phyloP scores from a whole-genome alignment of 352 stramenopile genomes.

The Phytophthora tentaculata region DNA sequence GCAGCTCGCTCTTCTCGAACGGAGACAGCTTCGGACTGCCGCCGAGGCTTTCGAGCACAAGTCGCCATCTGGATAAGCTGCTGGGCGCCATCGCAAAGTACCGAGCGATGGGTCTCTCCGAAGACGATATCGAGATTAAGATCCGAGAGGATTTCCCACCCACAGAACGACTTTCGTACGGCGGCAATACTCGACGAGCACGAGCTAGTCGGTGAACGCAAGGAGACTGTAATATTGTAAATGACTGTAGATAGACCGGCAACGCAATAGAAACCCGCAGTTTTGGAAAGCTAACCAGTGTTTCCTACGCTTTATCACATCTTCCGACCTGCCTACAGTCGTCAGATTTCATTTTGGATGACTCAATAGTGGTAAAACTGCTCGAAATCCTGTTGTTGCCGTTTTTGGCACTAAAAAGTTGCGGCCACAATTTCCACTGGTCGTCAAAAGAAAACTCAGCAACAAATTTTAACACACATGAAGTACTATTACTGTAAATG shows the following conservation, averaged over 20 bases:
- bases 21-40: slow-evolving; percentile 63
- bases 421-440: neutral
- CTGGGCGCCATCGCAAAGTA: slow-evolving; percentile 72
- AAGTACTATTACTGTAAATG: slow-evolving; percentile 42
- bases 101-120: slow-evolving; percentile 53
- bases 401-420: neutral
- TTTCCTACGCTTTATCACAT: neutral
- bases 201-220: slow-evolving; percentile 33
- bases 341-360: neutral
- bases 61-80: slow-evolving; percentile 65
- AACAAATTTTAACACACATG: no score
- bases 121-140: slow-evolving; percentile 72
- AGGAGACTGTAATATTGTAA: slow-evolving; percentile 34
- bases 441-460: no score
- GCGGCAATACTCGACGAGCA: slow-evolving; percentile 4
- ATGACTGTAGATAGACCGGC: slow-evolving; percentile 36
- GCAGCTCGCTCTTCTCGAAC: slow-evolving; percentile 58
- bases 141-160: slow-evolving; percentile 74
- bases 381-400: neutral
- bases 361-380: neutral
- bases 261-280: slow-evolving; percentile 30
- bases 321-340: neutral
- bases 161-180: slow-evolving; percentile 46
- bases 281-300: slow-evolving; percentile 18
- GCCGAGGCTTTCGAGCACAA: slow-evolving; percentile 61